A percentile compares a stretch with the other conserved stretches of the same genome.
phyloP scores from a whole-genome alignment of 495 filamentous ascomycete species.

The Bacidia rubella region DNA sequence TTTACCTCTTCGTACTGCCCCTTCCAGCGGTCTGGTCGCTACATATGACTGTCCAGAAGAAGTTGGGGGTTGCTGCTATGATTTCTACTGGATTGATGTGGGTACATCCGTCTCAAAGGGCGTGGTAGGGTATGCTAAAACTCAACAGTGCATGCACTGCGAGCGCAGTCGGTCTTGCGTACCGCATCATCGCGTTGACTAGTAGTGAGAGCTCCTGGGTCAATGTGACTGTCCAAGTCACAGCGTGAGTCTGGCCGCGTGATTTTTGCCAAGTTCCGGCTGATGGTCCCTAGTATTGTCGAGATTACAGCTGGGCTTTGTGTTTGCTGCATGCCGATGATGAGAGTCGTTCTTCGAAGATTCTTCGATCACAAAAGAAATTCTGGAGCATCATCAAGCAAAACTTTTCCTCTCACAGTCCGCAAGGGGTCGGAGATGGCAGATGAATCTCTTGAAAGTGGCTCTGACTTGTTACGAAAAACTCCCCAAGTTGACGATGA shows the following conservation, averaged over 20 bases:
- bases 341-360: not conserved
- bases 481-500: too few species aligned
- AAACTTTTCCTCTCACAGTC: too few species aligned
- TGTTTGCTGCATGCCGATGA: not conserved
- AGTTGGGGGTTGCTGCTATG: constrained; percentile 11
- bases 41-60: constrained; percentile 10
- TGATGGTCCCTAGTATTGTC: not conserved
- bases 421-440: too few species aligned
- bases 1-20: constrained; percentile 16
- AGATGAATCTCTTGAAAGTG: too few species aligned
- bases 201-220: not conserved
- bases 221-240: not conserved
- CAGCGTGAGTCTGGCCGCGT: not conserved
- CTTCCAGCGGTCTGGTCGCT: constrained; percentile 13
- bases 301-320: not conserved
- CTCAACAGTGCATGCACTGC: not conserved
- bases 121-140: not conserved
- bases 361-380: too few species aligned
- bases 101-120: not conserved
- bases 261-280: not conserved
- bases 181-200: not conserved
- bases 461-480: too few species aligned
- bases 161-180: not conserved
- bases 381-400: too few species aligned
- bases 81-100: constrained; percentile 15